Conservation (phyloP, 768 basidiomycete genomes). For the Baorangia bicolor region DNA sequence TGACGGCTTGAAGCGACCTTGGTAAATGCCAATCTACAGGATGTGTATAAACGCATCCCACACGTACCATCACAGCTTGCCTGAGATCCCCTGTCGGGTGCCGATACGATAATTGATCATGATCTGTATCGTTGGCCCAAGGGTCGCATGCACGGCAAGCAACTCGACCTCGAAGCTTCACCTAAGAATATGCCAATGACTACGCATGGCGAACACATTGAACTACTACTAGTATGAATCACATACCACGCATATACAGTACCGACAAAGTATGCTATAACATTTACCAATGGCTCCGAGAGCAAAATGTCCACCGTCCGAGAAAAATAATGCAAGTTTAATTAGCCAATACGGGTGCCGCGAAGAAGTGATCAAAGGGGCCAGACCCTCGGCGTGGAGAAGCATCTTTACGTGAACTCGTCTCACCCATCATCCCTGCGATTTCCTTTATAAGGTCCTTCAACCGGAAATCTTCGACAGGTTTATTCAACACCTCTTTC, state of each 20-base stretch:
- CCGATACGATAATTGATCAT: no score
- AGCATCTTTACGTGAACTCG: conserved; percentile 32
- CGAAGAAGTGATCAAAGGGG: conserved; percentile 52
- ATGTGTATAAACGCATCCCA: no score
- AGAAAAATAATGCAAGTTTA: not conserved
- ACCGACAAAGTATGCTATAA: not conserved
- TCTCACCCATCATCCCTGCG: conserved; percentile 49
- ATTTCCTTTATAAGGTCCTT: conserved; percentile 55
- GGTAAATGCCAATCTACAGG: no score
- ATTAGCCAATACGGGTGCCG: conserved; percentile 4
- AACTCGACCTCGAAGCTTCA: not conserved
- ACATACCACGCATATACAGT: not conserved
- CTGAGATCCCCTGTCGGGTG: no score
- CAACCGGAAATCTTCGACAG: conserved; percentile 59
- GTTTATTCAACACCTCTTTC: conserved; percentile 44
- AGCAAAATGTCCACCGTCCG: not conserved
- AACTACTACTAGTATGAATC: not conserved
- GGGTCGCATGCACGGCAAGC: no score
- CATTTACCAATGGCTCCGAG: not conserved
- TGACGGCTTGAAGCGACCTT: no score
- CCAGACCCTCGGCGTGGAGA: conserved; percentile 8
- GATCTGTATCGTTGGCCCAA: no score
- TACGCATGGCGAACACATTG: not conserved
- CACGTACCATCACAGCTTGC: no score
- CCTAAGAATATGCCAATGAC: not conserved